Percentiles rank a stretch among this genome's conserved stretches.
Conservation (phyloP, 2,329 filamentous ascomycete species). For the Nannizziopsis arthrosporioides region DNA sequence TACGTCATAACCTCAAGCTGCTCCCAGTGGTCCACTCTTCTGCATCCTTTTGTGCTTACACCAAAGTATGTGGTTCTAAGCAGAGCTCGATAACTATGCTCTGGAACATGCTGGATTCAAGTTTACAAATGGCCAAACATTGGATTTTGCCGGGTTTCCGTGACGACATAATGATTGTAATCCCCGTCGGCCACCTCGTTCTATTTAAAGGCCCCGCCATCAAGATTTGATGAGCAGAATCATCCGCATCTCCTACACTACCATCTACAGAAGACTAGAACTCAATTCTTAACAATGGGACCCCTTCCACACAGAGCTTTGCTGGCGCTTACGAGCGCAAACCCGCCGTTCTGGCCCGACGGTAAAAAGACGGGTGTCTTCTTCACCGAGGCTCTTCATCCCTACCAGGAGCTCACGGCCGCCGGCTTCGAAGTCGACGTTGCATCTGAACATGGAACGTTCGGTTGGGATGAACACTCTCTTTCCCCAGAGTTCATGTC, state of each 20-base stretch:
- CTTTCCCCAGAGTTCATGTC: conserved; percentile 30
- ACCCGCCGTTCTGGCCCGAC: conserved; percentile 21
- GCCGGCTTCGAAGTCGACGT: conserved; percentile 40
- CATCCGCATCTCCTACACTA: neutral
- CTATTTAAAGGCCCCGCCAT: conserved; percentile 1
- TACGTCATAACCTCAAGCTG: conserved; percentile 7
- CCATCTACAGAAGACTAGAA: too few relatives aligned
- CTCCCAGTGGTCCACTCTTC: neutral
- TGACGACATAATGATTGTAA: conserved; percentile 4
- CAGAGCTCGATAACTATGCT: neutral
- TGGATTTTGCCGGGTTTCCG: neutral
- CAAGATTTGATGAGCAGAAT: neutral
- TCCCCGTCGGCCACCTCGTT: neutral
- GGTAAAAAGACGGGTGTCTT: conserved; percentile 19
- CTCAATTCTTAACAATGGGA: conserved; percentile 7
- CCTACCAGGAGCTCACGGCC: conserved; percentile 14
- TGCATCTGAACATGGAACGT: conserved; percentile 35
- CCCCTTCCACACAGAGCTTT: conserved; percentile 16
- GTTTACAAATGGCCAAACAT: neutral
- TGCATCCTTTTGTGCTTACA: neutral
- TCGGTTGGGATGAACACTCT: conserved; percentile 34
- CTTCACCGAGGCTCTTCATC: conserved; percentile 16
- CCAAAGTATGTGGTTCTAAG: conserved; percentile 5
- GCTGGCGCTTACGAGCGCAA: conserved; percentile 19
- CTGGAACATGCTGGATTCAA: conserved; percentile 1